Evolutionary conservation across 495 filamentous ascomycete genomes (phyloP).

Genomic region (Thozetella sp.): DNA sequence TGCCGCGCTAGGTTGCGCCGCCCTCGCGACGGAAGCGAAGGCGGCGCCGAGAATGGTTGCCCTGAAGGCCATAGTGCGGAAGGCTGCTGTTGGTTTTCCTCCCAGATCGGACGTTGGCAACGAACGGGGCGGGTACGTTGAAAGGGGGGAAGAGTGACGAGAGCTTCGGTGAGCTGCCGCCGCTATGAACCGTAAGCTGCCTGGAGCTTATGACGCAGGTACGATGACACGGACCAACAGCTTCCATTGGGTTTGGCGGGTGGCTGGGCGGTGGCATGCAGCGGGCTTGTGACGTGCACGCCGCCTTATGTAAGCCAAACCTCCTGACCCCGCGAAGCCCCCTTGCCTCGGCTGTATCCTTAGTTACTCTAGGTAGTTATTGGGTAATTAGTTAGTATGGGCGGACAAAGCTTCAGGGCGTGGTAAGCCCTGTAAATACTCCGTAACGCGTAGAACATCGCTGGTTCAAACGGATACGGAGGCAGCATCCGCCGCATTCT

Average conservation of each 20-base stretch:
- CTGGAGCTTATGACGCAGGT: not conserved
- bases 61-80: slow-evolving; percentile 13
- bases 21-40: slow-evolving; percentile 34
- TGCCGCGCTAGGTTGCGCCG: slow-evolving; percentile 79
- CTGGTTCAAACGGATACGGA: no score
- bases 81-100: not conserved
- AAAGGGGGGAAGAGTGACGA: not conserved
- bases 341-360: no score
- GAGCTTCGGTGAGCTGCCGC: not conserved
- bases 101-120: not conserved
- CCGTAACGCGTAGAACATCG: no score
- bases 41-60: slow-evolving; percentile 18
- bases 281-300: not conserved
- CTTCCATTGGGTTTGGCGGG: not conserved
- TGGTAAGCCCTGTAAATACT: no score
- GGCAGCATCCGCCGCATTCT: no score
- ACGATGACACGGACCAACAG: not conserved
- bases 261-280: not conserved
- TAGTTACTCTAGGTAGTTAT: no score
- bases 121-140: not conserved
- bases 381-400: no score
- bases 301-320: not conserved
- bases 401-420: no score
- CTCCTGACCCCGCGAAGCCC: not conserved
- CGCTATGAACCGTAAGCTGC: not conserved